Conservation (phyloP, 805 yeast genomes). For the Yarrowia osloensis region DNA sequence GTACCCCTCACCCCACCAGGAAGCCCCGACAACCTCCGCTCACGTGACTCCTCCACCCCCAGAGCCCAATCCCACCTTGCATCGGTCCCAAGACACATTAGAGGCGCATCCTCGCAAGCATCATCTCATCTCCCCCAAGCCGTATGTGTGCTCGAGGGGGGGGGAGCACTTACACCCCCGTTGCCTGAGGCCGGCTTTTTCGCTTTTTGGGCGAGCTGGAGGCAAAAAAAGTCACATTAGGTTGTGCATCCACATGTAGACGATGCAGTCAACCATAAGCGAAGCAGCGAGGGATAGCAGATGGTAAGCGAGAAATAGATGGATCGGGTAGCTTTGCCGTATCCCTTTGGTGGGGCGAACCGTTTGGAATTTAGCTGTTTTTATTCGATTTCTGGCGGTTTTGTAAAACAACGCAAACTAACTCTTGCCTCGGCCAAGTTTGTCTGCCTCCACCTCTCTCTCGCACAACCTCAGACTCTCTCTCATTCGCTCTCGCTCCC, state of each 20-base stretch:
- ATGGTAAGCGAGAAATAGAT: conserved; percentile 1
- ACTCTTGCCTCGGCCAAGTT: too few relatives aligned
- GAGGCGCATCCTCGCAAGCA: neutral
- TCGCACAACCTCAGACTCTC: neutral
- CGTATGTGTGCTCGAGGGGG: neutral
- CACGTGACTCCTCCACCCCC: conserved; percentile 12
- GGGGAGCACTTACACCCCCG: conserved; percentile 8
- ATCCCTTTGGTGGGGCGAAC: too few relatives aligned
- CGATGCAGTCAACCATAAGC: conserved; percentile 1
- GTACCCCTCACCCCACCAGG: neutral
- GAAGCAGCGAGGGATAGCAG: neutral
- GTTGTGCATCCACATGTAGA: conserved; percentile 21
- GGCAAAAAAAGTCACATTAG: neutral
- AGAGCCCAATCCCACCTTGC: neutral
- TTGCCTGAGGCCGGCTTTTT: neutral
- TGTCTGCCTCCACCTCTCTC: neutral
- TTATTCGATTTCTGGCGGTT: neutral
- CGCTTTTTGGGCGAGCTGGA: neutral
- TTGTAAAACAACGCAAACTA: too few relatives aligned
- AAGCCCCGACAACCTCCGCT: neutral
- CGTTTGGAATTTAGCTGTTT: neutral
- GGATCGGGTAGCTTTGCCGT: neutral
- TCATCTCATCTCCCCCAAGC: neutral
- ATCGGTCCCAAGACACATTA: neutral
- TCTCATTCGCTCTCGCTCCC: neutral